These are phyloP conservation scores for Botrytis fabae DNA, from an alignment of 2,329 filamentous ascomycete genomes.

Conservation along the genomic window DNA sequence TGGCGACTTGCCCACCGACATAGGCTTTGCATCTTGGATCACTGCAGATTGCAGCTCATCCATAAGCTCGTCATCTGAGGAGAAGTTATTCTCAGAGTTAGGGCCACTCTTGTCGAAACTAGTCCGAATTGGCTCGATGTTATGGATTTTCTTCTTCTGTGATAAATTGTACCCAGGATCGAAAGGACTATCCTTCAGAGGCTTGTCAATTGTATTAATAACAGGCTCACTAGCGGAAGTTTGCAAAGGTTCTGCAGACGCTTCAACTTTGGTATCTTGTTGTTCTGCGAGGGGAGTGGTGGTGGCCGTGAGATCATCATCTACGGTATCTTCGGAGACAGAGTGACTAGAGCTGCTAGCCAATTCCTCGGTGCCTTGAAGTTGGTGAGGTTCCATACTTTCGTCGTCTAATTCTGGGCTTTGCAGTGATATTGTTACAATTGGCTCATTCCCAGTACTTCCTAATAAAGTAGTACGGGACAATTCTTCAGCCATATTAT, in stretches of 20 bases:
- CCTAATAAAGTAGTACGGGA: not conserved
- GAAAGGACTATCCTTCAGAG: constrained; percentile 11
- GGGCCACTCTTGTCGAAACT: constrained; percentile 43
- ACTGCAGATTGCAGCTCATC: constrained; percentile 82
- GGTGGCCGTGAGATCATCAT: not conserved
- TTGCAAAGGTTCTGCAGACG: constrained; percentile 18
- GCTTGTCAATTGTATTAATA: not conserved
- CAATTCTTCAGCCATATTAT: constrained; percentile 13
- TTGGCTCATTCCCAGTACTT: not conserved
- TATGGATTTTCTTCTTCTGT: constrained; percentile 33
- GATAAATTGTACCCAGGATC: not conserved
- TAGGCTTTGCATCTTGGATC: constrained; percentile 78
- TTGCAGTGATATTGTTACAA: constrained; percentile 1
- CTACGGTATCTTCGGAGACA: not conserved
- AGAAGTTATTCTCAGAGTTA: constrained; percentile 51
- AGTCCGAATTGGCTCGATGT: constrained; percentile 56
- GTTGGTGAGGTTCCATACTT: not conserved
- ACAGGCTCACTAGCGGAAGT: constrained; percentile 9
- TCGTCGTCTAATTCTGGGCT: not conserved
- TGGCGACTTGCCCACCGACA: constrained; percentile 81
- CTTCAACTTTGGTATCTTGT: not conserved
- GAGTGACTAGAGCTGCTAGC: not conserved
- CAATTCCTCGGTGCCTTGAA: not conserved
- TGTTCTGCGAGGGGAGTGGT: not conserved
- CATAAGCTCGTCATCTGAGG: constrained; percentile 78